A percentile compares a stretch with the other conserved stretches of the same genome.
Evolutionary conservation across 352 stramenopile species (phyloP).

Genomic region (Pythium aristosporum): DNA sequence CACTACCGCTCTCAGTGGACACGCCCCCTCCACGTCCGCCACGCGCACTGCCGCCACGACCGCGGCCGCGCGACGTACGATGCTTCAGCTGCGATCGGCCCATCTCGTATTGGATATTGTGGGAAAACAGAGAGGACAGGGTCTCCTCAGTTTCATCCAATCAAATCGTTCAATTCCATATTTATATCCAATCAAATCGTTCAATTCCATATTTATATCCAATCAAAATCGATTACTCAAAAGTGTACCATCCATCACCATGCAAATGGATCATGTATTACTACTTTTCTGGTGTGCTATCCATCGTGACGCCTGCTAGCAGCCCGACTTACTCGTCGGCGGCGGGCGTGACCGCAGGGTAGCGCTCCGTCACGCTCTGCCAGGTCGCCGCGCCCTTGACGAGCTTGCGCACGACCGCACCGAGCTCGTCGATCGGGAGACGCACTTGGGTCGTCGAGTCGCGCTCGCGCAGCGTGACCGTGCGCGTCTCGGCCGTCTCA

Average conservation of each 20-base stretch:
- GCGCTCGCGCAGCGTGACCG: constrained; percentile 97
- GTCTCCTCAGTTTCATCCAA: constrained; percentile 1
- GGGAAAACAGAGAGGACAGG: background rate
- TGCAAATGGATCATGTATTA: background rate
- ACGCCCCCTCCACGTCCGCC: constrained; percentile 21
- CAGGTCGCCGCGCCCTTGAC: constrained; percentile 85
- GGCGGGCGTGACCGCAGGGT: constrained; percentile 64
- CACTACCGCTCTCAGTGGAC: constrained; percentile 20
- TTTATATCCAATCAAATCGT: constrained; percentile 5
- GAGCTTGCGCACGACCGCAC: constrained; percentile 79
- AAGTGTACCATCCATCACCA: background rate
- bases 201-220: background rate
- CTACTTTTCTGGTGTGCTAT: background rate
- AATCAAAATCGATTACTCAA: background rate
- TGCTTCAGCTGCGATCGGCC: constrained; percentile 74
- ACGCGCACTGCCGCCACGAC: constrained; percentile 19
- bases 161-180: constrained; percentile 8
- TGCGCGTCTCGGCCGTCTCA: constrained; percentile 89
- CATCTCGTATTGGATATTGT: constrained; percentile 32
- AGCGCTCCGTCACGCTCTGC: constrained; percentile 77
- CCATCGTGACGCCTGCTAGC: background rate
- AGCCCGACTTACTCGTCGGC: constrained; percentile 18
- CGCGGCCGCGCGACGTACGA: constrained; percentile 50
- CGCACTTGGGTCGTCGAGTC: constrained; percentile 97
- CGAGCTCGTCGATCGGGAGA: constrained; percentile 86